phyloP scores from a whole-genome alignment of 768 basidiomycete species.

The Filobasidium wieringae region DNA sequence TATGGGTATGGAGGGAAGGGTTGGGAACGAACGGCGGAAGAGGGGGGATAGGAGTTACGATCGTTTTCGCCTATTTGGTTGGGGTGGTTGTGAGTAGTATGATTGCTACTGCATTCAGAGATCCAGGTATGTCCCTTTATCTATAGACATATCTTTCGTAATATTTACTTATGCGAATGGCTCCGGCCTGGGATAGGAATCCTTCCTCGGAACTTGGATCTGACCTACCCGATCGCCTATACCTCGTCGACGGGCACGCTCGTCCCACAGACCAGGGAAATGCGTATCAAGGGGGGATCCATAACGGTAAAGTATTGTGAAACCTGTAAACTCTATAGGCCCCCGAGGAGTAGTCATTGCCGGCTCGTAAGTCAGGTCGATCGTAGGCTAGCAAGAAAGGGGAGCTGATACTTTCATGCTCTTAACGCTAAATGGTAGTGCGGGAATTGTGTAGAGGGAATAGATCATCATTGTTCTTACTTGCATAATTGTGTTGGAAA shows the following conservation, averaged over 20 bases:
- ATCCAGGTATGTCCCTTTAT: constrained; percentile 21
- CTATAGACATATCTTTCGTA: background rate
- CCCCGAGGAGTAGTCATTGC: constrained; percentile 89
- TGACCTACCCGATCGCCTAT: constrained; percentile 61
- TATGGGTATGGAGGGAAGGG: constrained; percentile 76
- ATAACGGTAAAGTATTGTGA: constrained; percentile 87
- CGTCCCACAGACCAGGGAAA: constrained; percentile 64
- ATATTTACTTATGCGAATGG: too few species aligned
- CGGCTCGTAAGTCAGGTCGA: constrained; percentile 55
- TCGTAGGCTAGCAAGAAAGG: background rate
- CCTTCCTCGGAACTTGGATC: constrained; percentile 74
- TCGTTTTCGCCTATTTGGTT: constrained; percentile 45
- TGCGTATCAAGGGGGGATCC: constrained; percentile 68
- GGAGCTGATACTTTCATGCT: background rate
- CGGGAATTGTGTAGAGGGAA: constrained; percentile 92
- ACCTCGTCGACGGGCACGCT: constrained; percentile 48
- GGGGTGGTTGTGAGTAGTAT: constrained; percentile 21
- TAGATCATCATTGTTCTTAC: constrained; percentile 45
- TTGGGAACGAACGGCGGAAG: constrained; percentile 46
- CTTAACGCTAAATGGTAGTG: too few species aligned
- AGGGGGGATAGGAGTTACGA: constrained; percentile 43
- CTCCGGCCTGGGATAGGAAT: constrained; percentile 72
- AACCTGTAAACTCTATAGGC: constrained; percentile 83
- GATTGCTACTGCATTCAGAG: constrained; percentile 25
- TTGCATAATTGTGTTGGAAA: constrained; percentile 91